Base-by-base conservation (phyloP, 176 grass and related monocot species). In the Olyra latifolia region DNA sequence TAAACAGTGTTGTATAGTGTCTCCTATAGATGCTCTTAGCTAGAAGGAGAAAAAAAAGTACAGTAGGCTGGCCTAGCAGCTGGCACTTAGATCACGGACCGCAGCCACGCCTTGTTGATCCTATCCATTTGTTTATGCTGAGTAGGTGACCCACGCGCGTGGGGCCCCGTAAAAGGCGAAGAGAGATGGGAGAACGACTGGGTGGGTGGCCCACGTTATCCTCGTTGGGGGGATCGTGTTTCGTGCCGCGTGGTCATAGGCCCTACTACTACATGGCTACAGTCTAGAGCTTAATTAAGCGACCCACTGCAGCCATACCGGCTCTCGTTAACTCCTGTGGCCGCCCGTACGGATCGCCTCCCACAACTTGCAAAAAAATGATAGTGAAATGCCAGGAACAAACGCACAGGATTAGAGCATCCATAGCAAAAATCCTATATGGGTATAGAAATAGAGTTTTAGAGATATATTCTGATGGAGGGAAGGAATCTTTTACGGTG, bases 171-270 rank as follows among this genome's bases (percentile, higher is more conserved):
- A 61, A 25, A 60, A 62, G 41, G 9, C 14, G n/a, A 43, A 7
- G 66, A 20, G 46, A 30, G 23, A n/a, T 0, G 42, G 10, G 57
- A 61, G 10, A 14, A 30, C 5, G 55, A 19, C 13, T 32, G 3
- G 58, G 20, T 19, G 12, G 40, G 62, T 28, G 38, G 13, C 41
- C 82, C 62, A 77, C 72, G 29, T 78, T 78, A 78, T 84, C 64
- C 63, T 1, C 13, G 0, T 0, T 0, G 20, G 74, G 16, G 16
- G 32, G 32, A 29, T 43, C 50, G 1, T n/a, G 0, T 85, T 42
- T 15, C 66, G 57, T 72, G 83, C 11, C 75, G 46, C 58, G 38
- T 27, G 53, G 29, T 30, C 5, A 30, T 15, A 5, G 25, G 10
- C 66, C 50, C 53, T 17, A 40, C 48, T 4, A n/a, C 46, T 19